Evolutionary conservation across 306 rosid genomes (phyloP).

Genomic region (Rosa multiflora): DNA sequence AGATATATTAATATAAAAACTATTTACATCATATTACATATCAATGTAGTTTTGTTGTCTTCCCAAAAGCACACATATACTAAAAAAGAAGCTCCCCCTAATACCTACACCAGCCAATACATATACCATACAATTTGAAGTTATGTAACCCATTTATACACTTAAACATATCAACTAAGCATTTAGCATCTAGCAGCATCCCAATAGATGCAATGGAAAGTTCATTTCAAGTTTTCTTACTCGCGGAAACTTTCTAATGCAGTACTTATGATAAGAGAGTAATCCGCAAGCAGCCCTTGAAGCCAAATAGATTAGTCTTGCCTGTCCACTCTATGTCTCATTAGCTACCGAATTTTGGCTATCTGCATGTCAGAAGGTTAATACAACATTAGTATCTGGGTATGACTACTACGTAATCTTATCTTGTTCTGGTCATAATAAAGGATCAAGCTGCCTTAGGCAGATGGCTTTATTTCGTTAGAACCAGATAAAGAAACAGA

Average conservation of each 20-base stretch:
- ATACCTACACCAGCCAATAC: not conserved
- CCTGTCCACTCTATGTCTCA: conserved; percentile 9
- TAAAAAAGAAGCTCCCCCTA: not conserved
- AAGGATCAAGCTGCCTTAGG: not conserved
- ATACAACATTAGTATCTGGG: not conserved
- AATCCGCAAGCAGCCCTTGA: not conserved
- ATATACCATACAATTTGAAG: not conserved
- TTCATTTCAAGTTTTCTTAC: not conserved
- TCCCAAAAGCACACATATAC: not conserved
- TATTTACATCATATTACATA: not conserved
- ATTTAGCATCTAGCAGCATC: not conserved
- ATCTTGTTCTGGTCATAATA: not conserved
- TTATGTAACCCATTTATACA: not conserved
- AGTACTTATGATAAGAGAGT: not conserved
- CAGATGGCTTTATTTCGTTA: not conserved
- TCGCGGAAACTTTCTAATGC: not conserved
- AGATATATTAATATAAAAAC: not conserved
- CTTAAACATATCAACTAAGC: not conserved
- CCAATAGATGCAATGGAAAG: not conserved
- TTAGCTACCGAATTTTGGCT: conserved; percentile 19
- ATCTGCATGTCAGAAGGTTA: conserved; percentile 22
- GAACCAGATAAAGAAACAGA: not conserved
- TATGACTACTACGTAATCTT: not conserved
- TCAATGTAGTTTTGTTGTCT: not conserved
- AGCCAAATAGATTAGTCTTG: not conserved